phyloP scores from a whole-genome alignment of 495 filamentous ascomycete species.

The Mycothermus thermophilus region DNA sequence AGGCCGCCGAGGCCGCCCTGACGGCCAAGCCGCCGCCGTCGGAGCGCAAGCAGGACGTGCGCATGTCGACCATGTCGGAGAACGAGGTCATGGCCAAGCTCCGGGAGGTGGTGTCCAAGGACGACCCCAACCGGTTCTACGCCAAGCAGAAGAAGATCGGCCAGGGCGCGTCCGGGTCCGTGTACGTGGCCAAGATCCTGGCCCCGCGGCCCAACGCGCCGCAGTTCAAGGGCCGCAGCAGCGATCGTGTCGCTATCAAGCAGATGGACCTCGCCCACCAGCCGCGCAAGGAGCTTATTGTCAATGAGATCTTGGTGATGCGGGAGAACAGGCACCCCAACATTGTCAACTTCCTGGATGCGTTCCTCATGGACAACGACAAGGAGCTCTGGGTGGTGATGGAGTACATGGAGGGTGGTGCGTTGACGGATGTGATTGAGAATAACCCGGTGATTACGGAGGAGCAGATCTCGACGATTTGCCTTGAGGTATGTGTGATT shows the following conservation, averaged over 20 bases:
- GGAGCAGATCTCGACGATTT: slow-evolving; percentile 95
- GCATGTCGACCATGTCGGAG: slow-evolving; percentile 96
- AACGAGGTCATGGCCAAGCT: slow-evolving; percentile 92
- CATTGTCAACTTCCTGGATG: slow-evolving; percentile 97
- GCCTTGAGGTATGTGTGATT: slow-evolving; percentile 58
- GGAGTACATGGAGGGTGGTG: slow-evolving; percentile 99
- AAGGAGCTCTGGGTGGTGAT: slow-evolving; percentile 97
- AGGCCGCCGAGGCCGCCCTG: slow-evolving; percentile 69
- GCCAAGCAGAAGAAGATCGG: slow-evolving; percentile 99
- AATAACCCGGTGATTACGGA: slow-evolving; percentile 85
- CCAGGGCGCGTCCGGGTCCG: slow-evolving; percentile 91
- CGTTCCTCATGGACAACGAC: slow-evolving; percentile 84
- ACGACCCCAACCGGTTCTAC: slow-evolving; percentile 82
- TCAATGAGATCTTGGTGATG: slow-evolving; percentile 99
- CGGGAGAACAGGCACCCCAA: slow-evolving; percentile 96
- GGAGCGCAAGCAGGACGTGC: slow-evolving; percentile 70
- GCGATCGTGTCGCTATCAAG: slow-evolving; percentile 88
- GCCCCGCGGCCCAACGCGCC: slow-evolving; percentile 46
- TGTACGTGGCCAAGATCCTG: slow-evolving; percentile 91
- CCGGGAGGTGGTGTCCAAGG: slow-evolving; percentile 81
- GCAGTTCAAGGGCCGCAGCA: slow-evolving; percentile 44
- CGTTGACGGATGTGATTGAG: slow-evolving; percentile 95
- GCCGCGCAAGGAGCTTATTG: slow-evolving; percentile 94
- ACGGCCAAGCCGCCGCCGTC: slow-evolving; percentile 52
- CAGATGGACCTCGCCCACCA: slow-evolving; percentile 98